These are phyloP conservation scores for Saussurea involucrata DNA, from an alignment of 129 eudicot genomes.

Conservation along the genomic window DNA sequence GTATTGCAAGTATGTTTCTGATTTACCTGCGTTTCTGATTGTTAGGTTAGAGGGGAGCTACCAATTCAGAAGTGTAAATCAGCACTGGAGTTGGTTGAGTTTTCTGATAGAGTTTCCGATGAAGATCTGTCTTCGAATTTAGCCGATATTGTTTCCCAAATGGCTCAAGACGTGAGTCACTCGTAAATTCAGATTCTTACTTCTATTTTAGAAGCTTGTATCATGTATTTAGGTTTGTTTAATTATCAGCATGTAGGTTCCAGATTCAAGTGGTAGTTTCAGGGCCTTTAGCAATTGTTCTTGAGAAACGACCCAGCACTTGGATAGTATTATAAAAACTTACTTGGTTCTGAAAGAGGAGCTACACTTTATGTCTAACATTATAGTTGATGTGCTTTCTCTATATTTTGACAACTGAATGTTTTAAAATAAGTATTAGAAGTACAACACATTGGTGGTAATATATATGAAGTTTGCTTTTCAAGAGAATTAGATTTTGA, in stretches of 20 bases:
- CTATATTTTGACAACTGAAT: background rate
- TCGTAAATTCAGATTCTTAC: background rate
- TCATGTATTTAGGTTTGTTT: background rate
- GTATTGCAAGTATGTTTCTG: background rate
- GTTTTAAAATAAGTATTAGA: background rate
- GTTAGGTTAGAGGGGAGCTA: slow-evolving; percentile 80
- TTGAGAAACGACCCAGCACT: background rate
- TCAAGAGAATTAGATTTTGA: background rate
- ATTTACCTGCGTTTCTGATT: slow-evolving; percentile 14
- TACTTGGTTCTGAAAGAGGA: background rate
- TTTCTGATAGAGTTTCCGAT: slow-evolving; percentile 41
- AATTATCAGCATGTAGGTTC: background rate
- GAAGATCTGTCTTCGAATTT: slow-evolving; percentile 66
- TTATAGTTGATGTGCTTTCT: background rate
- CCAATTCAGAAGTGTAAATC: slow-evolving; percentile 84
- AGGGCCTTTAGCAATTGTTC: background rate
- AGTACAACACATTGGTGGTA: background rate
- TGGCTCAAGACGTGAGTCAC: slow-evolving; percentile 91
- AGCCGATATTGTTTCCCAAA: slow-evolving; percentile 85
- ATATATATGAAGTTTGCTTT: background rate
- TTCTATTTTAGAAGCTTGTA: background rate
- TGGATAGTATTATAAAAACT: background rate
- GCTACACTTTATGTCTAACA: background rate
- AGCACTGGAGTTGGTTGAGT: slow-evolving; percentile 77
- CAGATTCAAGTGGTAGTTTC: background rate